Percentiles rank a stretch among this genome's conserved stretches.
These are phyloP conservation scores for Scutellaria barbata DNA, from an alignment of 257 asterid species.

Conservation along the genomic window DNA sequence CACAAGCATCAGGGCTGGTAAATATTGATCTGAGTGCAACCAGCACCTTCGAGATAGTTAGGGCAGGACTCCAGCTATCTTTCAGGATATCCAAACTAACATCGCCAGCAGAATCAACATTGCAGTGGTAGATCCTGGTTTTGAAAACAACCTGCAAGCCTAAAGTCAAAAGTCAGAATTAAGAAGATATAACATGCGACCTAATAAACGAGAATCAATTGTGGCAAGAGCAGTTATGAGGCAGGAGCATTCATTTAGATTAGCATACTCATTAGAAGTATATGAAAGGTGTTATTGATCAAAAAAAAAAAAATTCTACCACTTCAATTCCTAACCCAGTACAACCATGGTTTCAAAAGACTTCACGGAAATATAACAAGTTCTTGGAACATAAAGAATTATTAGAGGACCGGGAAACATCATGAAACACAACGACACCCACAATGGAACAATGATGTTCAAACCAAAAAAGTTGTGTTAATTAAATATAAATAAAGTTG, in stretches of 20 bases:
- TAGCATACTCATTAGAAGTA: background rate
- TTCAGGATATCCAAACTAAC: constrained; percentile 86
- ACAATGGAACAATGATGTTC: too few relatives aligned
- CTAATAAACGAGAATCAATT: background rate
- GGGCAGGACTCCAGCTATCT: constrained; percentile 97
- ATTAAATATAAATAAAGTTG: too few relatives aligned
- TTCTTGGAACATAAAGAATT: background rate
- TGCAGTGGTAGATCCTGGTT: constrained; percentile 90
- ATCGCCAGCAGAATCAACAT: constrained; percentile 75
- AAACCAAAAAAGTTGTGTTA: too few relatives aligned
- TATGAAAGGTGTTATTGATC: background rate
- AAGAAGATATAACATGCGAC: constrained; percentile 1
- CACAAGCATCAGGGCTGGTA: constrained; percentile 75
- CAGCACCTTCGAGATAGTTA: constrained; percentile 84
- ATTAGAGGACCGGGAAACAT: background rate
- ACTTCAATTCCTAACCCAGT: background rate
- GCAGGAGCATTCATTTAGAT: constrained; percentile 13
- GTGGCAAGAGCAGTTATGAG: background rate
- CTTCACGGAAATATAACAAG: background rate
- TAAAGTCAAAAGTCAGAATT: constrained; percentile 48
- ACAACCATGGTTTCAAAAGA: background rate
- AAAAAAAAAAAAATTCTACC: background rate
- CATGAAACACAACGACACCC: background rate
- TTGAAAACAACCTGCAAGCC: constrained; percentile 86
- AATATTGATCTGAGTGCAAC: constrained; percentile 84